phyloP scores from a whole-genome alignment of 768 basidiomycete species.

The Tricholoma flavovirens region DNA sequence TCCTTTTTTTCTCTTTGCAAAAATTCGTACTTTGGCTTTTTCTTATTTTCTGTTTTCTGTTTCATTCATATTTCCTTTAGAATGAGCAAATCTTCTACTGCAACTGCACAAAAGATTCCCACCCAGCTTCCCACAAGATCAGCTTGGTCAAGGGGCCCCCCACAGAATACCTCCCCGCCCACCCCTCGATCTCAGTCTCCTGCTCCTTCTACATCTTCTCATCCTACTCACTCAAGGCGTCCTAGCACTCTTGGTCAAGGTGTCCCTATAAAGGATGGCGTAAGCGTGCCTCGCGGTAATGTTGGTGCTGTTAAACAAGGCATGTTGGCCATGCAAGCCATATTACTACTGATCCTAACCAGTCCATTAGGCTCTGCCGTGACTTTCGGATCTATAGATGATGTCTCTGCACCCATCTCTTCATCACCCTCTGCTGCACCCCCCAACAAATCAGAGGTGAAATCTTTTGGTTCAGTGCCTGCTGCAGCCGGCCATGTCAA shows the following conservation, averaged over 20 bases:
- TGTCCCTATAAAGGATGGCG: slow-evolving; percentile 73
- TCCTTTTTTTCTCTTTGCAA: slow-evolving; percentile 29
- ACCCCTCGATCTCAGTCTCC: slow-evolving; percentile 78
- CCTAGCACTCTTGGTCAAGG: slow-evolving; percentile 69
- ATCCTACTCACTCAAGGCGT: slow-evolving; percentile 67
- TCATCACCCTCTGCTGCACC: slow-evolving; percentile 74
- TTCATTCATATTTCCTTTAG: slow-evolving; percentile 28
- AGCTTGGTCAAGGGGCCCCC: slow-evolving; percentile 90
- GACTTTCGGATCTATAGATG: slow-evolving; percentile 89
- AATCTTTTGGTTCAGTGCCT: slow-evolving; percentile 77
- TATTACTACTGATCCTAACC: slow-evolving; percentile 9
- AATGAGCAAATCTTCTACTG: slow-evolving; percentile 92
- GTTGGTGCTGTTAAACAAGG: slow-evolving; percentile 66
- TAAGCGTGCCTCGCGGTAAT: slow-evolving; percentile 63
- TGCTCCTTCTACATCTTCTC: slow-evolving; percentile 47
- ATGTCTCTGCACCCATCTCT: slow-evolving; percentile 69
- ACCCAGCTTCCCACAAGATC: slow-evolving; percentile 73
- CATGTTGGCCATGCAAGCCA: slow-evolving; percentile 22
- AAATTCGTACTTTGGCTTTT: slow-evolving; percentile 33
- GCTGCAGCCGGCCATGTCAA: slow-evolving; percentile 53
- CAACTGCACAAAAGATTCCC: slow-evolving; percentile 66
- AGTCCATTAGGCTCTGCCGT: slow-evolving; percentile 52
- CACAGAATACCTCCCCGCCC: slow-evolving; percentile 52
- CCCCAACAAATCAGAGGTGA: slow-evolving; percentile 66
- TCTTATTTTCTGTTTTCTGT: slow-evolving; percentile 8